phyloP scores from a whole-genome alignment of 2,329 filamentous ascomycete species.

The Diaporthe sp. region DNA sequence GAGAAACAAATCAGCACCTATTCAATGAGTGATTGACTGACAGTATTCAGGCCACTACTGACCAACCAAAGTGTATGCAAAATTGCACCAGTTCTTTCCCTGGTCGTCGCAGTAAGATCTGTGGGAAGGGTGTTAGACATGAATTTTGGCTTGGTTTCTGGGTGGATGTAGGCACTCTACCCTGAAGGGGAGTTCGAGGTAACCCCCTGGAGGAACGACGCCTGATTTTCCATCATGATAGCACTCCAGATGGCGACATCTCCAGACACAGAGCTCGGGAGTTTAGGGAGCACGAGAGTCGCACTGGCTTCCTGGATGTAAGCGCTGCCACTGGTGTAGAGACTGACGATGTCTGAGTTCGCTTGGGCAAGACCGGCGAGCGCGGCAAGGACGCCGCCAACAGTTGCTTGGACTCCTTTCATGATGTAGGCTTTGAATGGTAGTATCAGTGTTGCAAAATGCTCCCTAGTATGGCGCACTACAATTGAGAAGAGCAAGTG shows the following conservation, averaged over 20 bases:
- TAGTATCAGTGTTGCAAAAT: background rate
- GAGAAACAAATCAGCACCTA: background rate
- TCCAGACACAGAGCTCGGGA: background rate
- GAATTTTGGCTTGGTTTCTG: accelerated
- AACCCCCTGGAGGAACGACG: background rate
- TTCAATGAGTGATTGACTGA: background rate
- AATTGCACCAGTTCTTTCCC: conserved; percentile 9
- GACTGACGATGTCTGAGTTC: conserved; percentile 12
- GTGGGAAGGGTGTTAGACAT: background rate
- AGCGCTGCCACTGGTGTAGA: conserved; percentile 10
- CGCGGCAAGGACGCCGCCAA: background rate
- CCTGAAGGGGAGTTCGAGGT: conserved; percentile 8
- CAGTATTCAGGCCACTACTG: background rate
- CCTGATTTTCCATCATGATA: conserved; percentile 6
- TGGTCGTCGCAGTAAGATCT: conserved; percentile 1
- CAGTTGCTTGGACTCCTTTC: background rate
- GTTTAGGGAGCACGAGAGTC: background rate
- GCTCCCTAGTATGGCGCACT: background rate
- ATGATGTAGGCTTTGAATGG: background rate
- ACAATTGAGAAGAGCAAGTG: background rate
- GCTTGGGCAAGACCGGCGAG: conserved; percentile 1
- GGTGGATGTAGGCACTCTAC: background rate
- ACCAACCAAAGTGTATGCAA: conserved; percentile 14
- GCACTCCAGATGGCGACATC: conserved; percentile 23
- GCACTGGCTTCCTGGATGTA: conserved; percentile 19